Percentiles rank a stretch among this genome's conserved stretches.
These are phyloP conservation scores for Sugiyamaella paludigena DNA, from an alignment of 1,139 yeast species.

Conservation along the genomic window DNA sequence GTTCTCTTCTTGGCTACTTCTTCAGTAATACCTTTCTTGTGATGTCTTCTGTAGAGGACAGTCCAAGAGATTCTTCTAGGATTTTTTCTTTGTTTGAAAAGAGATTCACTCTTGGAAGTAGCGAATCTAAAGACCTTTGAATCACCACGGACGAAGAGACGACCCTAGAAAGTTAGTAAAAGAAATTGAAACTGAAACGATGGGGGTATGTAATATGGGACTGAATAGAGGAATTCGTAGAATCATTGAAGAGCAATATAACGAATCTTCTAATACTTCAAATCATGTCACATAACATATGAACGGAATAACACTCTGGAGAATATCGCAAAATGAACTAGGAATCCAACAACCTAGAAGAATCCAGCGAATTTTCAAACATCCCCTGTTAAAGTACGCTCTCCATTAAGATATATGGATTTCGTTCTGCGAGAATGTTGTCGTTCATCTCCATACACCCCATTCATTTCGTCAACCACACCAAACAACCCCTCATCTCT, in stretches of 20 bases:
- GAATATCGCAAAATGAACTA: too few relatives aligned
- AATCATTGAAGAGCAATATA: too few relatives aligned
- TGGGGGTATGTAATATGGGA: too few relatives aligned
- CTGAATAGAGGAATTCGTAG: too few relatives aligned
- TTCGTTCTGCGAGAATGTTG: neutral
- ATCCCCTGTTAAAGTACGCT: too few relatives aligned
- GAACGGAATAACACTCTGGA: too few relatives aligned
- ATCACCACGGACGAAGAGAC: slow-evolving; percentile 99
- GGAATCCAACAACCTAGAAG: too few relatives aligned
- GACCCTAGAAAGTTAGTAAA: slow-evolving; percentile 51
- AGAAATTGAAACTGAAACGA: too few relatives aligned
- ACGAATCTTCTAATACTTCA: too few relatives aligned
- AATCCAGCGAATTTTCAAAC: too few relatives aligned
- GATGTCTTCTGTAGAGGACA: slow-evolving; percentile 98
- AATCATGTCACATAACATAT: too few relatives aligned
- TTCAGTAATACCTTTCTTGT: slow-evolving; percentile 99
- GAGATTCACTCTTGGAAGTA: slow-evolving; percentile 95
- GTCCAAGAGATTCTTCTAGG: slow-evolving; percentile 99
- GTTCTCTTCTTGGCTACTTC: slow-evolving; percentile 96
- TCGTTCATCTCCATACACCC: neutral
- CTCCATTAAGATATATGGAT: too few relatives aligned
- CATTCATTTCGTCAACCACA: neutral
- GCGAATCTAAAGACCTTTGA: slow-evolving; percentile 99
- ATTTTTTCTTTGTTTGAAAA: slow-evolving; percentile 99
- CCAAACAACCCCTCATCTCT: neutral